Conservation (phyloP, 331 rosid genomes). For the Acacia pycnantha region DNA sequence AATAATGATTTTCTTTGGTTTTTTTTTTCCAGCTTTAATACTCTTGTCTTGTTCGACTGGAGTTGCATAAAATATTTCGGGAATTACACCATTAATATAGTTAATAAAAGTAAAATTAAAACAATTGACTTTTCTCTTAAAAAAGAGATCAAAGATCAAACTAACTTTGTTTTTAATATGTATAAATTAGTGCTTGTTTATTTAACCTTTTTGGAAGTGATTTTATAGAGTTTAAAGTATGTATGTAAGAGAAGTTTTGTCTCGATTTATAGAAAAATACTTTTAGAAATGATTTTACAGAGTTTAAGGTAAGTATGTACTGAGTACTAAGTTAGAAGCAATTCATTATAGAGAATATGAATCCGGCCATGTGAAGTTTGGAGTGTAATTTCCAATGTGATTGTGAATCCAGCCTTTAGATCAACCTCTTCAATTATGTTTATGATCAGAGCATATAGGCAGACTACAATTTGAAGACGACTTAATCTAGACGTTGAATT, state of each 20-base stretch:
- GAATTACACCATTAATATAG: neutral
- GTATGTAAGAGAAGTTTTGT: too few species aligned
- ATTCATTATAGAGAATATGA: neutral
- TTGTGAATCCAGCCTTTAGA: neutral
- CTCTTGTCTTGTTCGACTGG: neutral
- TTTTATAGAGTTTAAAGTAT: too few species aligned
- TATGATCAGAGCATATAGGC: neutral
- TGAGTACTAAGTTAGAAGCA: neutral
- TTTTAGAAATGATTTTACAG: too few species aligned
- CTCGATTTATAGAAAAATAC: fast-evolving
- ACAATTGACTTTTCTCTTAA: neutral
- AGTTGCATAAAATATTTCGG: neutral
- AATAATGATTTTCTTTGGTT: too few species aligned
- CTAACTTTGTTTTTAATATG: too few species aligned
- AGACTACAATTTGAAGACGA: neutral
- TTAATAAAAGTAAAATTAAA: neutral
- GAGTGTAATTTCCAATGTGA: neutral
- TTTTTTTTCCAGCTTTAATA: too few species aligned
- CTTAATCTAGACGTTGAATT: too few species aligned
- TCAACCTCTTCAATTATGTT: neutral
- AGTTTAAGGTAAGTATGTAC: too few species aligned
- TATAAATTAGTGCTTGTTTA: too few species aligned
- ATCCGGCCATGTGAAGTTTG: neutral
- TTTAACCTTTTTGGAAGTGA: too few species aligned
- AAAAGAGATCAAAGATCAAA: too few species aligned